A percentile compares a stretch with the other conserved stretches of the same genome.
phyloP scores from a whole-genome alignment of 129 eudicot species.

The Lonicera japonica region DNA sequence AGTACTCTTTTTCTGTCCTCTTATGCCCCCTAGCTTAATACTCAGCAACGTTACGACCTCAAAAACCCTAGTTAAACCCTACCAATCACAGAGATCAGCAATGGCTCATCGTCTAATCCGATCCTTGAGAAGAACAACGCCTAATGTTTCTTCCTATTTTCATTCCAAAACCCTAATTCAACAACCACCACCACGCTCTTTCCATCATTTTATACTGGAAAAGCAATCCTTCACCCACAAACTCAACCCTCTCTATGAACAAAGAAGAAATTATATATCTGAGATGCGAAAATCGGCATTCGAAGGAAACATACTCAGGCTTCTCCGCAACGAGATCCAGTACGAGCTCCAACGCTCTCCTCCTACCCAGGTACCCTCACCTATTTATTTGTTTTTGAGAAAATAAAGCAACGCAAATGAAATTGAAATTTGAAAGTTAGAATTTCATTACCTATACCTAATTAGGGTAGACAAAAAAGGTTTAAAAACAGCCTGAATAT shows the following conservation, averaged over 20 bases:
- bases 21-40: too few relatives aligned
- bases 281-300: conserved; percentile 76
- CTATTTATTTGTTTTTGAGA: background rate
- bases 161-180: conserved; percentile 16
- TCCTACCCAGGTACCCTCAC: conserved; percentile 42
- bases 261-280: conserved; percentile 31
- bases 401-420: too few relatives aligned
- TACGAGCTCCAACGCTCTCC: conserved; percentile 67
- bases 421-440: too few relatives aligned
- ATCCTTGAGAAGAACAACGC: conserved; percentile 25
- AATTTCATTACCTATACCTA: too few relatives aligned
- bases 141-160: conserved; percentile 9
- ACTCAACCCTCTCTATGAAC: background rate
- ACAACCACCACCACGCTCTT: conserved; percentile 4
- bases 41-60: too few relatives aligned
- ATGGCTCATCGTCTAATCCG: conserved; percentile 51
- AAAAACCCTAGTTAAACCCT: conserved; percentile 28
- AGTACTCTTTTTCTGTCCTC: too few relatives aligned
- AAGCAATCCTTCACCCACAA: background rate
- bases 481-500: too few relatives aligned
- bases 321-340: conserved; percentile 72
- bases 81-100: background rate
- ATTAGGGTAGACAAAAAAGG: too few relatives aligned
- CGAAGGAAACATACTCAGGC: conserved; percentile 65
- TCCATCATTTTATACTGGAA: conserved; percentile 6